Conservation (phyloP, 768 basidiomycete species). For the Sporobolomyces roseus region DNA sequence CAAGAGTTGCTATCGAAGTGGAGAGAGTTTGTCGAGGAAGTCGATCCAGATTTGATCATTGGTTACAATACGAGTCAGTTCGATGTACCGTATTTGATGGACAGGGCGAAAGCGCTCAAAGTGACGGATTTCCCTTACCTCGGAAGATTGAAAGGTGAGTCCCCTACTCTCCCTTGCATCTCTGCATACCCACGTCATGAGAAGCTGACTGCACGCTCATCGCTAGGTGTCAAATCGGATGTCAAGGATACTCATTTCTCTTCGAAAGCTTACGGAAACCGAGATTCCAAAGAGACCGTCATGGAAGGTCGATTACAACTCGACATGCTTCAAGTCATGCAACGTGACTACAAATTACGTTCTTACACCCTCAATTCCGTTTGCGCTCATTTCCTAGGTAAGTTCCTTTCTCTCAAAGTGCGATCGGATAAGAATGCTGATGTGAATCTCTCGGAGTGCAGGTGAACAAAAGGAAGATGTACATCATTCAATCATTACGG, state of each 20-base stretch:
- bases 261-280: conserved; percentile 93
- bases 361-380: conserved; percentile 97
- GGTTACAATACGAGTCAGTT: conserved; percentile 93
- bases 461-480: conserved; percentile 99
- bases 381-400: conserved; percentile 85
- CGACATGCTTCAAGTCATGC: conserved; percentile 96
- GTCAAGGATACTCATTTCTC: conserved; percentile 95
- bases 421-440: too few species aligned
- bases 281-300: conserved; percentile 88
- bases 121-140: conserved; percentile 65
- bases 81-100: conserved; percentile 93
- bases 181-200: too few species aligned
- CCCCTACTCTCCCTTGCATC: too few species aligned
- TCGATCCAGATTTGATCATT: conserved; percentile 92
- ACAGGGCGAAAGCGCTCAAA: conserved; percentile 80
- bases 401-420: conserved; percentile 12
- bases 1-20: conserved; percentile 69
- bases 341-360: conserved; percentile 92
- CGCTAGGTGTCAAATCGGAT: conserved; percentile 68
- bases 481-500: conserved; percentile 96
- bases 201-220: conserved; percentile 3
- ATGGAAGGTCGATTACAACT: conserved; percentile 91
- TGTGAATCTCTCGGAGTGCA: conserved; percentile 4
- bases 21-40: conserved; percentile 81
- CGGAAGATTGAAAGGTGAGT: conserved; percentile 68